Base-by-base conservation (phyloP, 2,329 filamentous ascomycete species). In the Pseudogymnoascus sp. region DNA sequence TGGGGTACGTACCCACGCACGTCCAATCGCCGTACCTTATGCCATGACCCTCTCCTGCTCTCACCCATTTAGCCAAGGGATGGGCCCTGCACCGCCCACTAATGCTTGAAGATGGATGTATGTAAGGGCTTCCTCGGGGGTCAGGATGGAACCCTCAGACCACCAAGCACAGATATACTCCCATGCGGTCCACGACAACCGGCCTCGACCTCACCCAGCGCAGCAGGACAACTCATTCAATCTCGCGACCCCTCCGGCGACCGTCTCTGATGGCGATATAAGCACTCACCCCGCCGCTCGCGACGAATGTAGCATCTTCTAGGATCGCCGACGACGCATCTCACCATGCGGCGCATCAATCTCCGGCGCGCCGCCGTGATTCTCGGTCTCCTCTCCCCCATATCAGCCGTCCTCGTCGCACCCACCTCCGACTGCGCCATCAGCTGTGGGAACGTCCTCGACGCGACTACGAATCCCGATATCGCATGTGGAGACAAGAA, bases 381-480 rank as follows among this genome's bases (percentile, higher is more conserved):
- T 1, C n/a, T 54, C 26, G 44, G 8, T 31, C 26, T 54, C 11
- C n/a, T 54, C 26, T 33, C 44, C 4, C 44, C 44, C 3, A 54
- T 33, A 54, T 54, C 44, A 54, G 57, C 57, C 17, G 8, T 58
- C n/a, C 57, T 58, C 33, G 57, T 58, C 24, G 57, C 57, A 10
- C 57, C 63, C 6, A 26, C 61, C 24, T 71, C 70, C 15, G 67
- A 67, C 59, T 71, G 70, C 61, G 69, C 70, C 2, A 21, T 63
- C 2, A 65, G 67, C 21, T 71, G 70, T 54, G 70, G 70, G 5
- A 71, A 71, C 61, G 63, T 65, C 17, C 63, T 71, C 17, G 64
- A 62, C 15, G 64, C 61, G 26, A 71, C 70, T 0, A 60, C 31
- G 5, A 63, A 63, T 7, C 31, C 39, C 26, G 66, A 71, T 61